Conservation (phyloP, 768 basidiomycete species). For the Flagelloscypha sp. region DNA sequence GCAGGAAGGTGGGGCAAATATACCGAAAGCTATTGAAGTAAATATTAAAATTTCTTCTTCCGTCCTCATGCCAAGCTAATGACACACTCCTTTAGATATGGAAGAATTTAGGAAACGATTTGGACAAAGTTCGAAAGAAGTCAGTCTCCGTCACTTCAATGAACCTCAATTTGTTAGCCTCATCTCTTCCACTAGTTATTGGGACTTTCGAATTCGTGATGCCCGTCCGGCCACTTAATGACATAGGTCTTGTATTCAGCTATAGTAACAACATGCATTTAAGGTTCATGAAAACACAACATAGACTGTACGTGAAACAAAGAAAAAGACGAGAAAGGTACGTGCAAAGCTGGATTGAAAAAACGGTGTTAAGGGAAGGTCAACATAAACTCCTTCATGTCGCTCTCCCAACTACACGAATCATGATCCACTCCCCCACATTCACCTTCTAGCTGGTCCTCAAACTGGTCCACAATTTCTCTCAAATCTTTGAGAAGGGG, state of each 20-base stretch:
- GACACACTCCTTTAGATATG: constrained; percentile 43
- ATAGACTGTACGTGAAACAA: no score
- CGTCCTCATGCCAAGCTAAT: constrained; percentile 2
- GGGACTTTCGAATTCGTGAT: no score
- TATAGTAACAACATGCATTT: no score
- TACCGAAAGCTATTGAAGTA: constrained; percentile 44
- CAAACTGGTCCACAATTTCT: constrained; percentile 25
- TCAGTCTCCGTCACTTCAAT: no score
- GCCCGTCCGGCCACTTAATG: no score
- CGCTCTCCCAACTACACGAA: constrained; percentile 51
- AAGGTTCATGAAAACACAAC: no score
- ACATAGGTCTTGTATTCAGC: no score
- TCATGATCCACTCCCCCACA: constrained; percentile 43
- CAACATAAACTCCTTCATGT: constrained; percentile 57
- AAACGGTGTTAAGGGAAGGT: constrained; percentile 60
- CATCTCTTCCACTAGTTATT: no score
- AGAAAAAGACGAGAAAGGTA: no score
- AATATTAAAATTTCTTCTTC: constrained; percentile 9
- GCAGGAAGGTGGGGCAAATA: constrained; percentile 39
- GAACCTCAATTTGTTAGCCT: no score
- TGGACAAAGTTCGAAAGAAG: constrained; percentile 75
- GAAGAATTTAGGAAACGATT: constrained; percentile 57
- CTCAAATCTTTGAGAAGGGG: constrained; percentile 15
- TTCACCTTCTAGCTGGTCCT: constrained; percentile 21
- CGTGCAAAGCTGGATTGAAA: no score